These are phyloP conservation scores for Epithemia pelagica DNA, from an alignment of 108 stramenopile species.

Conservation along the genomic window DNA sequence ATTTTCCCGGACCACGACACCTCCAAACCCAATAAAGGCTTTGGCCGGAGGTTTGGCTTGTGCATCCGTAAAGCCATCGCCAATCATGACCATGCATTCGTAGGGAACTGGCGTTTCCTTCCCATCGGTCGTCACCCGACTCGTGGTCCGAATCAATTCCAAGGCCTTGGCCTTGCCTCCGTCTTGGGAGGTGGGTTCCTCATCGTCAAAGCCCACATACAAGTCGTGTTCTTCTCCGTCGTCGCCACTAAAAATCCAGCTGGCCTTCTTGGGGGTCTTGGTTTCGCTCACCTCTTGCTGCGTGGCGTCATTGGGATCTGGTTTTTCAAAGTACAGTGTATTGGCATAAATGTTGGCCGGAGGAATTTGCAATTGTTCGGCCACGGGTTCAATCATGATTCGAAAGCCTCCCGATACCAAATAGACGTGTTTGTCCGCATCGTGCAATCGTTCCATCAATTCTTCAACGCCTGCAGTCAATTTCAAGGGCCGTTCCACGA, in stretches of 20 bases:
- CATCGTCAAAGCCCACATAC: conserved; percentile 85
- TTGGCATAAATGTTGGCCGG: conserved; percentile 85
- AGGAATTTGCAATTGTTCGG: conserved; percentile 63
- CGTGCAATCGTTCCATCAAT: conserved; percentile 66
- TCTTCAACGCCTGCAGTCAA: conserved; percentile 74
- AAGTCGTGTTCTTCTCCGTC: not conserved
- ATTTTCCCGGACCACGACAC: conserved; percentile 77
- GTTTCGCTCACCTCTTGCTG: not conserved
- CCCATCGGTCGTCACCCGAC: conserved; percentile 22
- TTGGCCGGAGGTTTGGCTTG: conserved; percentile 97
- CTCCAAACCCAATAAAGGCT: conserved; percentile 97
- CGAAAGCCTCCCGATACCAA: conserved; percentile 96
- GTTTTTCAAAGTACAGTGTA: conserved; percentile 82
- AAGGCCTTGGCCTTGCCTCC: conserved; percentile 94
- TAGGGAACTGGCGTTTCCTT: conserved; percentile 13
- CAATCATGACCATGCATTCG: conserved; percentile 89
- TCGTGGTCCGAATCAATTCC: conserved; percentile 38
- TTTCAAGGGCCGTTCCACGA: conserved; percentile 66
- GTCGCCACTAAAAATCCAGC: not conserved
- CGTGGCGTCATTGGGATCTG: conserved; percentile 48
- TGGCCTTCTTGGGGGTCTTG: too few species aligned
- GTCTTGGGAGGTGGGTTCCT: conserved; percentile 87
- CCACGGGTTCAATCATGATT: conserved; percentile 97
- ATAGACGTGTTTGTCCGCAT: conserved; percentile 78
- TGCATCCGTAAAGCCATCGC: conserved; percentile 98